Evolutionary conservation across 2,329 filamentous ascomycete genomes (phyloP), one percentile per base, ranked within the genome.

Genomic region (Penicillium italicum): DNA sequence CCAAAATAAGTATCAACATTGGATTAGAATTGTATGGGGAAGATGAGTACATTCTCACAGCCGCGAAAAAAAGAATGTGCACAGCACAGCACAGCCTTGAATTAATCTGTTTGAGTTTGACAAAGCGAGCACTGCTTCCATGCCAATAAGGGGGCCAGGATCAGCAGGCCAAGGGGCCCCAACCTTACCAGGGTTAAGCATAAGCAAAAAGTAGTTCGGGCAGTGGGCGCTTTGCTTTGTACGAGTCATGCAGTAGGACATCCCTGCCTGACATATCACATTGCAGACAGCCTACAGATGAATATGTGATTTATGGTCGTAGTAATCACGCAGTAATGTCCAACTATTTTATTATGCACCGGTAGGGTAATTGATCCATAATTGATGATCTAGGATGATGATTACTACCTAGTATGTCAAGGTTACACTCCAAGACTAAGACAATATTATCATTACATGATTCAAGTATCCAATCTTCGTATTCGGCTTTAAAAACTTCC

Each of bases 111-210:
- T 60, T 59, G 46, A 61, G 53, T 64, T 64, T 57, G 50, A 37
- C 34, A 53, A 43, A 44, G 38, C 41, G 53, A 48, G 49, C 38
- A 53, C 41, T 38, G 38, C 49, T 33, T 42, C 42, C 40, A 50
- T 54, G 45, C 60, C 61, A 64, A 61, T 64, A 53, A 65, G 57
- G 46, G 45, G 47, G 24, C 49, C 51, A 63, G 59, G 63, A 64
- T 65, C 61, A 58, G 59, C 62, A 57, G 54, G 56, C 50, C 57
- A 65, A 66, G 62, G 58, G 55, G 57, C 56, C 56, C 69, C 66
- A 72, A 72, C 69, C 69, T 72, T 72, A 70, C 66, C 69, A 63
- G 68, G 66, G 69, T 72, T 72, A 72, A 72, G 69, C 69, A 70
- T 72, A 72, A 66, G 63, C 62, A 62, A 49, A 56, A 61, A 53